phyloP scores from a whole-genome alignment of 75 land plant genomes.

The Pinus tabuliformis region DNA sequence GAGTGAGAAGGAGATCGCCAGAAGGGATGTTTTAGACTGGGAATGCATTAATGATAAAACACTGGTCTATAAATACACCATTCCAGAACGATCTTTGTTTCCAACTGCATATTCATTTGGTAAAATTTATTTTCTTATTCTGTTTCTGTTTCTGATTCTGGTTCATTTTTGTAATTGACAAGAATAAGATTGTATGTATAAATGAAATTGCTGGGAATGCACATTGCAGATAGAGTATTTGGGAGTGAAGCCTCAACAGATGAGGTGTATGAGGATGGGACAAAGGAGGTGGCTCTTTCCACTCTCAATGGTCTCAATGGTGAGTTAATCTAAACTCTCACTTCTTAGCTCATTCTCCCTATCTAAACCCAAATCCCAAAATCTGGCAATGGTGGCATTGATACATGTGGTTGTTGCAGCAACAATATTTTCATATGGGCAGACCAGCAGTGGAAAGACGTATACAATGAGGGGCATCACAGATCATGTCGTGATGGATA shows the following conservation, averaged over 20 bases:
- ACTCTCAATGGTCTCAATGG: conserved; percentile 86
- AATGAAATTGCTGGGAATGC: neutral
- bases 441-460: conserved; percentile 98
- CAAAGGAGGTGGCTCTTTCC: conserved; percentile 88
- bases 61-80: conserved; percentile 50
- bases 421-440: conserved; percentile 96
- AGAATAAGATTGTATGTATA: neutral
- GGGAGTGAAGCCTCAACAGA: conserved; percentile 57
- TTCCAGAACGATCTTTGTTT: conserved; percentile 57
- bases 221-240: conserved; percentile 78
- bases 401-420: conserved; percentile 37
- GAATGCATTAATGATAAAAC: conserved; percentile 77
- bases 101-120: conserved; percentile 86
- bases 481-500: conserved; percentile 69
- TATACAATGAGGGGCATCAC: conserved; percentile 94
- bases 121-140: conserved; percentile 9
- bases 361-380: too few relatives aligned
- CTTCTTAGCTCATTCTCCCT: too few relatives aligned
- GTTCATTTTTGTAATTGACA: neutral
- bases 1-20: conserved; percentile 65
- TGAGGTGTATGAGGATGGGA: conserved; percentile 83
- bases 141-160: neutral
- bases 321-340: conserved; percentile 19
- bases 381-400: neutral
- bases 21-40: conserved; percentile 71